phyloP scores from a whole-genome alignment of 179 eudicot genomes.

The Vitellaria paradoxa region DNA sequence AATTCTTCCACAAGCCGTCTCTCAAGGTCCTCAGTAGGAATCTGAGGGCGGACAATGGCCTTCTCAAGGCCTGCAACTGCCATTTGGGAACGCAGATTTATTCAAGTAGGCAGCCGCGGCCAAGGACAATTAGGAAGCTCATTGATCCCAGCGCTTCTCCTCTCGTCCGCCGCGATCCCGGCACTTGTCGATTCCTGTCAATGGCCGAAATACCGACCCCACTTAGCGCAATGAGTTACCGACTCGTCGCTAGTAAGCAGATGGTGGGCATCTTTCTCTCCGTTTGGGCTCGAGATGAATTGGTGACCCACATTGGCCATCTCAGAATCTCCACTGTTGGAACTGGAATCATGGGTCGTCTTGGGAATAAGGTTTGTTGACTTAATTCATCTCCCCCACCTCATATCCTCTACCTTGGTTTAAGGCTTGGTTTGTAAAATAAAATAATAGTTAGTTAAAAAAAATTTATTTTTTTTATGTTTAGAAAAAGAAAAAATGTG shows the following conservation, averaged over 20 bases:
- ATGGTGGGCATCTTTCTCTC: constrained; percentile 83
- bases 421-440: too few relatives aligned
- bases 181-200: constrained; percentile 28
- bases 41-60: constrained; percentile 55
- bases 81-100: constrained; percentile 27
- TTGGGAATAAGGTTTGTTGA: constrained; percentile 47
- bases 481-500: too few relatives aligned
- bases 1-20: constrained; percentile 63
- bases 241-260: constrained; percentile 73
- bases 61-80: constrained; percentile 82
- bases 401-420: too few relatives aligned
- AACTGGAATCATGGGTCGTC: constrained; percentile 62
- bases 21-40: constrained; percentile 59
- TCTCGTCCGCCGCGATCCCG: constrained; percentile 15
- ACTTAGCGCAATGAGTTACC: constrained; percentile 35
- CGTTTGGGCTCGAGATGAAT: constrained; percentile 64
- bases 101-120: constrained; percentile 29
- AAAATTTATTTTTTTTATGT: too few relatives aligned
- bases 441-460: too few relatives aligned
- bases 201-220: constrained; percentile 26
- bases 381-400: too few relatives aligned
- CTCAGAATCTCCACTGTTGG: constrained; percentile 65
- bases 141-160: constrained; percentile 30
- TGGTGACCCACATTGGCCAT: constrained; percentile 69
- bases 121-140: constrained; percentile 22